Evolutionary conservation across 2,329 filamentous ascomycete species (phyloP).

Genomic region (Hypoxylon sp.): DNA sequence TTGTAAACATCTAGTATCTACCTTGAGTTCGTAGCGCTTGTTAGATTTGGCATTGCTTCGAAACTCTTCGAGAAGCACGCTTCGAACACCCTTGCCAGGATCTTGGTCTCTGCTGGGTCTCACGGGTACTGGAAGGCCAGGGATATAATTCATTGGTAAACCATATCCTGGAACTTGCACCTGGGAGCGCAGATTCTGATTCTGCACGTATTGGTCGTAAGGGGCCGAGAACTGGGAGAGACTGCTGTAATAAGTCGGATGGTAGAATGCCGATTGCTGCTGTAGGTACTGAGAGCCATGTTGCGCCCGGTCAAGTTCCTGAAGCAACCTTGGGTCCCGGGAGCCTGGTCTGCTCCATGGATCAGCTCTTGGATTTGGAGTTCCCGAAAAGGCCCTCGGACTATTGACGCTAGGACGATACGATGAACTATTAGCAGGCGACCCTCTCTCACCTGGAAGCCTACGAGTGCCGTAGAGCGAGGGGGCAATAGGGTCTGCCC

Average conservation of each 20-base stretch:
- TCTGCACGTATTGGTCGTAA: constrained; percentile 58
- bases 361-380: constrained; percentile 54
- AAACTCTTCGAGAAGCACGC: constrained; percentile 84
- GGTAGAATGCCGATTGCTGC: constrained; percentile 56
- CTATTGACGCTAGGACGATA: constrained; percentile 54
- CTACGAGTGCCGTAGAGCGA: constrained; percentile 53
- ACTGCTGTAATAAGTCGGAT: constrained; percentile 55
- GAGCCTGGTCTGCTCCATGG: constrained; percentile 58
- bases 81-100: constrained; percentile 74
- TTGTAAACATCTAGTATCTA: constrained; percentile 52
- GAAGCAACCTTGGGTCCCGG: constrained; percentile 55
- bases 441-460: constrained; percentile 59
- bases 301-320: constrained; percentile 57
- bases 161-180: constrained; percentile 56
- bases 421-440: constrained; percentile 53
- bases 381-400: constrained; percentile 52
- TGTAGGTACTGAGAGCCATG: constrained; percentile 36
- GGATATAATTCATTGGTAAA: constrained; percentile 51
- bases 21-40: constrained; percentile 83
- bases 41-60: constrained; percentile 79
- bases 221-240: constrained; percentile 56
- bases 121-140: constrained; percentile 51
- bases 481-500: constrained; percentile 52
- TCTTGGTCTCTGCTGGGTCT: constrained; percentile 70
- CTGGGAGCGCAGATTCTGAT: constrained; percentile 56